Evolutionary conservation across 345 rosid species (phyloP).

Genomic region (Laguncularia racemosa): DNA sequence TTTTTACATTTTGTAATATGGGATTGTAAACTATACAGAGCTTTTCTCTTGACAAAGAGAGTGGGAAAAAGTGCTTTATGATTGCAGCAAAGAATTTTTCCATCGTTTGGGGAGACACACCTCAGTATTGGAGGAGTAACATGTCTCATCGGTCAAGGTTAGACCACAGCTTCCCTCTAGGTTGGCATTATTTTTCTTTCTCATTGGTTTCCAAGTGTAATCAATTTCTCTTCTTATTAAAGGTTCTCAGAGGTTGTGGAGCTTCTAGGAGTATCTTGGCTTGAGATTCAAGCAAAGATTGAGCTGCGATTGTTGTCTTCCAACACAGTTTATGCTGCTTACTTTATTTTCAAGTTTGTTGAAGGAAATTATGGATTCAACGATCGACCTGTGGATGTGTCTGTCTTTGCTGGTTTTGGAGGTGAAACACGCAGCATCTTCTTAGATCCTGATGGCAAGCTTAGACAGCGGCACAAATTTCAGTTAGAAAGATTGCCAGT

Average conservation of each 20-base stretch:
- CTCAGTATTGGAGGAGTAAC: constrained; percentile 22
- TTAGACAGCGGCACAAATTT: no score
- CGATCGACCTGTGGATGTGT: constrained; percentile 19
- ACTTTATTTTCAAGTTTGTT: constrained; percentile 28
- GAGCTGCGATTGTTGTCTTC: constrained; percentile 29
- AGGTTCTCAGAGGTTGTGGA: constrained; percentile 42
- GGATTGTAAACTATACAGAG: constrained; percentile 14
- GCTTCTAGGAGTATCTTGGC: constrained; percentile 39
- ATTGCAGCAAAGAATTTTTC: constrained; percentile 20
- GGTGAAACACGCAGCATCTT: constrained; percentile 6
- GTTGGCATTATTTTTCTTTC: not conserved
- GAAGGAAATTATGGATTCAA: constrained; percentile 26
- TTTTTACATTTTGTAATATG: no score
- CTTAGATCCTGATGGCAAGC: constrained; percentile 12
- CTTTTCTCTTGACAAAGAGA: constrained; percentile 24
- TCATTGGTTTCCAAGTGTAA: not conserved
- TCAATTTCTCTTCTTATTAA: not conserved
- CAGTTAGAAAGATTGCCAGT: no score
- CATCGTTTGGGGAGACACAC: constrained; percentile 25
- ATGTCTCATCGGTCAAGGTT: constrained; percentile 18
- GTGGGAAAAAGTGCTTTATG: constrained; percentile 33
- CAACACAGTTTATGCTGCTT: constrained; percentile 31
- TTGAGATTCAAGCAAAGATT: constrained; percentile 40
- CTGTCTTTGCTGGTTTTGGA: constrained; percentile 18
- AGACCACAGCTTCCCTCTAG: not conserved